Evolutionary conservation across 2,329 filamentous ascomycete species (phyloP), one percentile per base, ranked within the genome.

Genomic region (Apiospora saccharicola): DNA sequence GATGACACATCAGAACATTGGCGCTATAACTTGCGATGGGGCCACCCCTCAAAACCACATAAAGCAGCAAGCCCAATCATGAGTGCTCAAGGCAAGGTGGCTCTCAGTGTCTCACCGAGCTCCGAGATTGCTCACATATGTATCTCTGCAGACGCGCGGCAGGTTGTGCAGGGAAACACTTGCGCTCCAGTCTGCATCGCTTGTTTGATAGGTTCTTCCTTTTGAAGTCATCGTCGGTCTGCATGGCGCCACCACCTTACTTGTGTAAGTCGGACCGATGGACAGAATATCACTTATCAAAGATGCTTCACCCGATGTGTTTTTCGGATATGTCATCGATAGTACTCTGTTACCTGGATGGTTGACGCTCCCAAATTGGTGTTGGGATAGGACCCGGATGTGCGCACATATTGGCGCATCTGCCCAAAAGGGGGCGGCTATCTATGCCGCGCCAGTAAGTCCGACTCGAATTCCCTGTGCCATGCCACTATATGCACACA

Each of bases 21-120:
- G 53, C 34, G 19, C 30, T 64, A 37, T 37, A 61, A 14, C 4
- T 46, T 46, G 34, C 30, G 19, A 64, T 37, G 53, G 53, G 30
- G 26, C 53, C 16, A 37, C 57, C 24, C 26, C 53, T 61, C 53
- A 34, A 34, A 57, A 30, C 53, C 53, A 61, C 16, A 34, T 61
- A 61, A 61, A 61, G 53, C 53, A 34, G 53, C 53, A 14, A 37
- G 53, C 53, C 30, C 26, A 37, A 30, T 61, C 57, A 64, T 2
- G 19, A 64, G 34, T 10, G n/a, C 47, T 24, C 46, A n/a, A 19
- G 22, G 46, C 46, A 22, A 47, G 46, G 46, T 47, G 46, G 46
- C 47, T 51, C 47, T 51, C 47, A 51, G 8, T 24, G 57, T 64
- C 57, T 41, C 57, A 41, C 57, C 57, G 30, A 64, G 30, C 57